These are phyloP conservation scores for Cyclocybe aegerita DNA, from an alignment of 768 basidiomycete genomes.

Conservation along the genomic window DNA sequence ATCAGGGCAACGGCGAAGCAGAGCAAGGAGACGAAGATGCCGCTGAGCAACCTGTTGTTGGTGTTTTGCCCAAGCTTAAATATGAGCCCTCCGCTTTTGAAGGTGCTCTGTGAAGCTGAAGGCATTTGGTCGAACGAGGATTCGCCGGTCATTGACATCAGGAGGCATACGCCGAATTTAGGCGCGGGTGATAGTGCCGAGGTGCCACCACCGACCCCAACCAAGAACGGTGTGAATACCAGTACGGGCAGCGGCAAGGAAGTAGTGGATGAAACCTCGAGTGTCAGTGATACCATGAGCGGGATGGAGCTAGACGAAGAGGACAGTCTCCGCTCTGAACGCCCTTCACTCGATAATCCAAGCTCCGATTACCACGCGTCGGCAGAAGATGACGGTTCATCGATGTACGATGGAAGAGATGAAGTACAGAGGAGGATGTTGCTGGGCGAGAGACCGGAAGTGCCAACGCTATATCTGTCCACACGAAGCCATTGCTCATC, in stretches of 20 bases:
- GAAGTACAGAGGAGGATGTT: slow-evolving; percentile 15
- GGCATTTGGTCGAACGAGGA: slow-evolving; percentile 58
- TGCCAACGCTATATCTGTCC: slow-evolving; percentile 40
- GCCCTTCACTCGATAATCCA: slow-evolving; percentile 24
- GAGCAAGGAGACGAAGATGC: slow-evolving; percentile 85
- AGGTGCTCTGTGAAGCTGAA: slow-evolving; percentile 70
- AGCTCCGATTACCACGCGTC: slow-evolving; percentile 38
- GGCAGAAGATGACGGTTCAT: slow-evolving; percentile 23
- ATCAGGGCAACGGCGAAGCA: slow-evolving; percentile 72
- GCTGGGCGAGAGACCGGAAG: slow-evolving; percentile 20
- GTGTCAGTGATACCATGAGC: slow-evolving; percentile 1
- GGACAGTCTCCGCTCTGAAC: slow-evolving; percentile 23
- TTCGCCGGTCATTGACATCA: slow-evolving; percentile 52
- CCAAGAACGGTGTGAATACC: slow-evolving; percentile 10
- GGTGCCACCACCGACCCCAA: slow-evolving; percentile 8
- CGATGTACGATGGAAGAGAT: slow-evolving; percentile 13
- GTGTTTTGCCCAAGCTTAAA: slow-evolving; percentile 87
- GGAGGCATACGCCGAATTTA: slow-evolving; percentile 6
- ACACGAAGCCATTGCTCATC: slow-evolving; percentile 29
- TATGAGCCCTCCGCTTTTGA: slow-evolving; percentile 73
- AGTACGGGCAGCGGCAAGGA: slow-evolving; percentile 9
- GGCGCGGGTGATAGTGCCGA: slow-evolving; percentile 10
- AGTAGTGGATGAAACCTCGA: background rate
- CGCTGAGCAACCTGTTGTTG: slow-evolving; percentile 81
- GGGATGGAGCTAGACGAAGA: slow-evolving; percentile 20